These are phyloP conservation scores for Acanthamoeba triangularis DNA, from an alignment of 208 protist genomes.

Conservation along the genomic window DNA sequence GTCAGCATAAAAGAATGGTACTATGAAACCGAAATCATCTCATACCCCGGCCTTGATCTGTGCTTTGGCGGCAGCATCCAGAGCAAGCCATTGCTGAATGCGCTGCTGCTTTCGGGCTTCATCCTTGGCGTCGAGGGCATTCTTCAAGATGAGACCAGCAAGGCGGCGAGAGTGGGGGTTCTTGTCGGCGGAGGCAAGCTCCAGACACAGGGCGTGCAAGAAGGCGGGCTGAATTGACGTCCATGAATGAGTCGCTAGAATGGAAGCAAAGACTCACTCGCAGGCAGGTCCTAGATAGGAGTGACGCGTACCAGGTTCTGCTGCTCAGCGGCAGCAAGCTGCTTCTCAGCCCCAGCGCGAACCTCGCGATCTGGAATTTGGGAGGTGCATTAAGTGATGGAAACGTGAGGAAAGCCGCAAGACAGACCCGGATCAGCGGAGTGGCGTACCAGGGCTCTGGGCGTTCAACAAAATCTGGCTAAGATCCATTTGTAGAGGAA, in stretches of 20 bases:
- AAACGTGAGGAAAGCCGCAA: neutral
- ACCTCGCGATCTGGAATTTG: slow-evolving; percentile 3
- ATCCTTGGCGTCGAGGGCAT: slow-evolving; percentile 95
- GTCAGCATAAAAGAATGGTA: neutral
- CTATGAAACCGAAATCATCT: slow-evolving; percentile 82
- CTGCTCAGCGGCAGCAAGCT: slow-evolving; percentile 50
- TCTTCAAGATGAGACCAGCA: slow-evolving; percentile 97
- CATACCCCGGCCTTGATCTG: slow-evolving; percentile 85
- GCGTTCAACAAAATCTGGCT: slow-evolving; percentile 69
- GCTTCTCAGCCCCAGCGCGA: slow-evolving; percentile 51
- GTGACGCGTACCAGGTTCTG: slow-evolving; percentile 50
- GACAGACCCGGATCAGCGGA: neutral
- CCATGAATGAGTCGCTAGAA: neutral
- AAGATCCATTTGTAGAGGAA: slow-evolving; percentile 57
- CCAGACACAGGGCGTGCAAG: slow-evolving; percentile 93
- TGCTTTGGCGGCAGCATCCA: slow-evolving; percentile 59
- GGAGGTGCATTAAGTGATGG: neutral
- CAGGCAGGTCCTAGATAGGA: neutral
- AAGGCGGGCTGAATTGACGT: slow-evolving; percentile 88
- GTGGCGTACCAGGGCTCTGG: slow-evolving; percentile 56
- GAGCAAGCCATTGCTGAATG: slow-evolving; percentile 78
- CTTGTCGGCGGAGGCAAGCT: slow-evolving; percentile 96
- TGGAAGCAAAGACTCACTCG: neutral
- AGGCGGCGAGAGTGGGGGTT: slow-evolving; percentile 93
- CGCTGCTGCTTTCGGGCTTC: slow-evolving; percentile 86